Conservation (phyloP, 352 stramenopile genomes). For the Saprolegnia diclina region DNA sequence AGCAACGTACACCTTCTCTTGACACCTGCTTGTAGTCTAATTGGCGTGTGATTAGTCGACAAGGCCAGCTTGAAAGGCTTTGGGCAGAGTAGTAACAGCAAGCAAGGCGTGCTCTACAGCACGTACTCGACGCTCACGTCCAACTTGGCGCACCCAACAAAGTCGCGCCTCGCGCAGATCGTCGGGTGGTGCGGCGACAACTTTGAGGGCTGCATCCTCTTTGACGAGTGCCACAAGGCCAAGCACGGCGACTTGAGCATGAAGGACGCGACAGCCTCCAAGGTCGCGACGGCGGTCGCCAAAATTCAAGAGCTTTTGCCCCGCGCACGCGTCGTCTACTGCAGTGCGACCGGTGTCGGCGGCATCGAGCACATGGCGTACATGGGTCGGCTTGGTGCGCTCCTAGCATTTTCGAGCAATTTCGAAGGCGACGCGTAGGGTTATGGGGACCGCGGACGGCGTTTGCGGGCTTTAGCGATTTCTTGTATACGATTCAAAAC, state of each 20-base stretch:
- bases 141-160: conserved; percentile 32
- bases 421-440: neutral
- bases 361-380: conserved; percentile 71
- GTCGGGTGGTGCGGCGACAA: conserved; percentile 42
- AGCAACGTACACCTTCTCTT: conserved; percentile 20
- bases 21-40: neutral
- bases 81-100: conserved; percentile 29
- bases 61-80: conserved; percentile 29
- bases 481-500: conserved; percentile 44
- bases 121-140: conserved; percentile 48
- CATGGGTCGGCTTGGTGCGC: conserved; percentile 45
- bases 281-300: conserved; percentile 47
- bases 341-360: conserved; percentile 56
- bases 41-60: conserved; percentile 1
- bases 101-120: conserved; percentile 47
- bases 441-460: conserved; percentile 50
- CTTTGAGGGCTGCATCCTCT: conserved; percentile 51
- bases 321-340: conserved; percentile 63
- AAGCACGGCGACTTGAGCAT: conserved; percentile 51
- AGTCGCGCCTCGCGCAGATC: conserved; percentile 54
- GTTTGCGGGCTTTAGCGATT: conserved; percentile 48
- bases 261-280: conserved; percentile 32
- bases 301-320: conserved; percentile 50
- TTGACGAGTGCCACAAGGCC: conserved; percentile 70
- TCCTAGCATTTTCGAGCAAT: neutral